phyloP scores from a whole-genome alignment of 169 alveolate species.

The Theileria annulata region DNA sequence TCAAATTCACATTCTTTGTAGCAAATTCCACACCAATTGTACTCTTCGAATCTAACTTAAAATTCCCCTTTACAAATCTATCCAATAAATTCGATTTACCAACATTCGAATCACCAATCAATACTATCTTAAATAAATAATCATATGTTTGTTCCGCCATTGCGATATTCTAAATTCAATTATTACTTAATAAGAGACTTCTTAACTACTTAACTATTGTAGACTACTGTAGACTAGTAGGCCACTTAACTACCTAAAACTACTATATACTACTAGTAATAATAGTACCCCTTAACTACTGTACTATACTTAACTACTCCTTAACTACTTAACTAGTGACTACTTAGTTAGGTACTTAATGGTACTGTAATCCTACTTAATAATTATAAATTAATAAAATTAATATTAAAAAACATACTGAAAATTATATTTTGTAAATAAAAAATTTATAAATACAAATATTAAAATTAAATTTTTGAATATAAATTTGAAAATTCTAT shows the following conservation, averaged over 20 bases:
- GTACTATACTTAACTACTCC: too few species aligned
- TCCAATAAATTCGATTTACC: conserved; percentile 90
- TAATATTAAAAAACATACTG: neutral
- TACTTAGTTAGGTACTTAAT: too few species aligned
- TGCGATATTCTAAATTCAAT: neutral
- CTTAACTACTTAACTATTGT: too few species aligned
- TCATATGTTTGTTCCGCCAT: conserved; percentile 64
- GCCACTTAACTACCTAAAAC: too few species aligned
- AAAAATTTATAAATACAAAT: too few species aligned
- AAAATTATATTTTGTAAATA: neutral
- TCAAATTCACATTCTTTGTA: conserved; percentile 85
- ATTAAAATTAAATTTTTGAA: too few species aligned
- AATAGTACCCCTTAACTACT: too few species aligned
- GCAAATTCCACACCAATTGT: conserved; percentile 99
- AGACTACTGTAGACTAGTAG: too few species aligned
- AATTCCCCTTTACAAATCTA: conserved; percentile 93
- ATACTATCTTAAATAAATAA: conserved; percentile 75
- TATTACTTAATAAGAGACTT: neutral
- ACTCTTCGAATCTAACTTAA: conserved; percentile 93
- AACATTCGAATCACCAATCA: conserved; percentile 94
- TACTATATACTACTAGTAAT: too few species aligned
- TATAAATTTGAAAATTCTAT: neutral
- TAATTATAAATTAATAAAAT: too few species aligned
- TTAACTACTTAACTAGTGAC: too few species aligned
- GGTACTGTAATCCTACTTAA: too few species aligned